phyloP scores from a whole-genome alignment of 352 stramenopile species.

The Thalassiosira exigua region DNA sequence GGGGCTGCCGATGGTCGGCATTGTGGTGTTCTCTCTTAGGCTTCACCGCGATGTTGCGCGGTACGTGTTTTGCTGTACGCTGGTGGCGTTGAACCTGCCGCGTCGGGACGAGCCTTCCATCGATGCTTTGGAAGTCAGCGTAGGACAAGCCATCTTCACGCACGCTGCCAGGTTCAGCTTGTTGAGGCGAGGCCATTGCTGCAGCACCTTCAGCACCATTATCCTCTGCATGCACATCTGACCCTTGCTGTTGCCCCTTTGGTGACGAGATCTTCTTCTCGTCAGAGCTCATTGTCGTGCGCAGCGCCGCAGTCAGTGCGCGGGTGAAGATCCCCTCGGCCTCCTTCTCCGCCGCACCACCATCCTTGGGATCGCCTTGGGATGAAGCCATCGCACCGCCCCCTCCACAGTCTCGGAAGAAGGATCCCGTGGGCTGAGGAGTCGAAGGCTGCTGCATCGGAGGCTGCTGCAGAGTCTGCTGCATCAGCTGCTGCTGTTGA shows the following conservation, averaged over 20 bases:
- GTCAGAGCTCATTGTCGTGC: background rate
- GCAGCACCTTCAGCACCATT: background rate
- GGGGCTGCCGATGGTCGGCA: background rate
- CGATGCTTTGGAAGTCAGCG: constrained; percentile 34
- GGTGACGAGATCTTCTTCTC: background rate
- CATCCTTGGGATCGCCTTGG: background rate
- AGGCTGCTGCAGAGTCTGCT: background rate
- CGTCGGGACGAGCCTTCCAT: constrained; percentile 17
- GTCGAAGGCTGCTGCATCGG: background rate
- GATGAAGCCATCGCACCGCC: no score
- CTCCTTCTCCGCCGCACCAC: constrained; percentile 14
- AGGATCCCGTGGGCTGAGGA: background rate
- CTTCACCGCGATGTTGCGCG: constrained; percentile 44
- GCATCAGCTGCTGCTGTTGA: background rate
- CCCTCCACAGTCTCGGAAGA: constrained; percentile 5
- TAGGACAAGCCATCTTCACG: background rate
- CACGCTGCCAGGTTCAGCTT: no score
- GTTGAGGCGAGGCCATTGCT: background rate
- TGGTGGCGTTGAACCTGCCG: background rate
- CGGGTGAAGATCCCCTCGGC: constrained; percentile 18
- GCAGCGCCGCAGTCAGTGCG: constrained; percentile 27
- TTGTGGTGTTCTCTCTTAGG: constrained; percentile 20
- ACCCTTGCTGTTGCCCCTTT: background rate
- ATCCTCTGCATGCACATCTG: background rate
- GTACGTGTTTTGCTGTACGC: constrained; percentile 22